Evolutionary conservation across 2,329 filamentous ascomycete species (phyloP).

Genomic region (Pseudocercospora fijiensis): DNA sequence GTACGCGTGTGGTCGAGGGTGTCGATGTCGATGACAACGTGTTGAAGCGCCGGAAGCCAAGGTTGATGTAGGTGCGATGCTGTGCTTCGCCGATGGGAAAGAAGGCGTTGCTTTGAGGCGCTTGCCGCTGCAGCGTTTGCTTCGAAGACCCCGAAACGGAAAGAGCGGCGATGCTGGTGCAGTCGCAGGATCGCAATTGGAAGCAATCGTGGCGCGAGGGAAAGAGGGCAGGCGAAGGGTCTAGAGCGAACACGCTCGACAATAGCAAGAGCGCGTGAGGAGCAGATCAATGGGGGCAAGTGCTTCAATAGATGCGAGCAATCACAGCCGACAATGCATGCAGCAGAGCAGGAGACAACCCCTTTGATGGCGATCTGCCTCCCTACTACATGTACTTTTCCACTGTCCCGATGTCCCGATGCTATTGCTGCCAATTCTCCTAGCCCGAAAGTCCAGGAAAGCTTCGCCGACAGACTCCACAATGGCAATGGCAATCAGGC

Average conservation of each 20-base stretch:
- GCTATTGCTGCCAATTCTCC: too few relatives aligned
- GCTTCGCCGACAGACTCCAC: too few relatives aligned
- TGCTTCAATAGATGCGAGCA: neutral
- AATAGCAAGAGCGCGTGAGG: slow-evolving; percentile 4
- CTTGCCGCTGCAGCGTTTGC: slow-evolving; percentile 8
- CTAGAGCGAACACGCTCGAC: neutral
- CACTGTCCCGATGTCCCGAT: neutral
- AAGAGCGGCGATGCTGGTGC: neutral
- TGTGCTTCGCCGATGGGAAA: neutral
- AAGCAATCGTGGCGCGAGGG: slow-evolving; percentile 4
- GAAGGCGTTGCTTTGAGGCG: slow-evolving; percentile 5
- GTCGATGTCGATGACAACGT: slow-evolving; percentile 3
- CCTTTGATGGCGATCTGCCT: neutral
- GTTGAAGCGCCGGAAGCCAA: neutral
- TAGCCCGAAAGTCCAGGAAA: too few relatives aligned
- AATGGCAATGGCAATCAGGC: too few relatives aligned
- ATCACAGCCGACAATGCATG: slow-evolving; percentile 1
- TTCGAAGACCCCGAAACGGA: neutral
- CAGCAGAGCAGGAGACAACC: neutral
- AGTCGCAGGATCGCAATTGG: neutral
- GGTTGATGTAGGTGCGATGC: slow-evolving; percentile 2
- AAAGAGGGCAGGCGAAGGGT: neutral
- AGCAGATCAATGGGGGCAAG: slow-evolving; percentile 3
- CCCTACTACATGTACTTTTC: neutral
- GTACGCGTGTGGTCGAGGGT: neutral